Evolutionary conservation across 2,329 filamentous ascomycete genomes (phyloP).

Genomic region (Alternaria viburni): DNA sequence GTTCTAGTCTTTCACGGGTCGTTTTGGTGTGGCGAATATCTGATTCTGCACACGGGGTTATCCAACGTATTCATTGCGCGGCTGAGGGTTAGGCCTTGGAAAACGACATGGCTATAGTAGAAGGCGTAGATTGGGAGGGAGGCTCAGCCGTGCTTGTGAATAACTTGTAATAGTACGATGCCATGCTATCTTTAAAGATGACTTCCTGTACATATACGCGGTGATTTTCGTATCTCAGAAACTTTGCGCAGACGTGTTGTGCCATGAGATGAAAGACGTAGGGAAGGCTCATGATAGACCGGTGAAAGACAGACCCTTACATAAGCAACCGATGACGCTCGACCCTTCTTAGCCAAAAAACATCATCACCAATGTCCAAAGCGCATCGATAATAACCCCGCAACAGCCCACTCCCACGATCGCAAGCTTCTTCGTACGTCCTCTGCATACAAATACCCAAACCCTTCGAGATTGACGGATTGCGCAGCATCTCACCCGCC

Average conservation of each 20-base stretch:
- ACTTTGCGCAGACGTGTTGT: background rate
- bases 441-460: background rate
- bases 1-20: conserved; percentile 19
- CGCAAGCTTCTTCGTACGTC: conserved; percentile 8
- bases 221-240: background rate
- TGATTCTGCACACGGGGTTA: conserved; percentile 2
- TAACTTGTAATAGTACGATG: conserved; percentile 26
- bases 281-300: background rate
- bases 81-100: conserved; percentile 3
- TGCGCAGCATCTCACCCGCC: background rate
- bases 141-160: conserved; percentile 5
- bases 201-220: background rate
- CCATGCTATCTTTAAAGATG: background rate
- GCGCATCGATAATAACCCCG: conserved; percentile 14
- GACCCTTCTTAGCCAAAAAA: conserved; percentile 22
- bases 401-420: conserved; percentile 4
- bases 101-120: conserved; percentile 7
- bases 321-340: conserved; percentile 17
- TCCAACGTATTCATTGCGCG: conserved; percentile 4
- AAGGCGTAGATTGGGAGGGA: conserved; percentile 8
- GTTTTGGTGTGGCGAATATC: conserved; percentile 13
- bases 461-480: background rate
- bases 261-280: background rate
- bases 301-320: background rate
- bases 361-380: conserved; percentile 32